Conservation (phyloP, 148 eudicot genomes). For the Vaccinium myrtillus region DNA sequence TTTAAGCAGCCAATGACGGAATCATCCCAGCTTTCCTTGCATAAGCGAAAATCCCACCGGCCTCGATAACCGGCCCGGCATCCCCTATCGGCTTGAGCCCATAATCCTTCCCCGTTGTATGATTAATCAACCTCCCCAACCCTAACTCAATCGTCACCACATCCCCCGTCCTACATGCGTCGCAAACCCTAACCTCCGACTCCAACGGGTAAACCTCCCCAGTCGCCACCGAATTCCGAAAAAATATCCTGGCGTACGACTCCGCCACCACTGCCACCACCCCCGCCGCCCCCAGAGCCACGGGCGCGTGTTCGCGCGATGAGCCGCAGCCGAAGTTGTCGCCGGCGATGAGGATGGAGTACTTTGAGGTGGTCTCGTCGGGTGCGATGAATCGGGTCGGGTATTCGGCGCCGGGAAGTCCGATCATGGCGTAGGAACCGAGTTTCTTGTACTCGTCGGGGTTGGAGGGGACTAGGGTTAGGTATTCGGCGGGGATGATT, state of each 20-base stretch:
- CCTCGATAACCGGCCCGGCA: slow-evolving; percentile 94
- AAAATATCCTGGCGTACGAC: slow-evolving; percentile 89
- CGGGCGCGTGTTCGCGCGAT: slow-evolving; percentile 92
- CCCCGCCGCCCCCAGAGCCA: slow-evolving; percentile 83
- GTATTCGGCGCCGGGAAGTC: slow-evolving; percentile 54
- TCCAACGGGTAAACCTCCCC: slow-evolving; percentile 84
- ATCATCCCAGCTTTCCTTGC: slow-evolving; percentile 91
- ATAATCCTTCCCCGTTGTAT: slow-evolving; percentile 89
- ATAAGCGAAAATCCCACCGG: slow-evolving; percentile 92
- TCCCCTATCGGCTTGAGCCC: slow-evolving; percentile 81
- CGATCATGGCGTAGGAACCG: slow-evolving; percentile 75
- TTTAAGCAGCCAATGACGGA: slow-evolving; percentile 47
- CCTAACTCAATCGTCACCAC: slow-evolving; percentile 77
- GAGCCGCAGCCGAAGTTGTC: slow-evolving; percentile 94
- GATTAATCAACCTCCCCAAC: slow-evolving; percentile 68
- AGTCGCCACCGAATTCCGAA: slow-evolving; percentile 79
- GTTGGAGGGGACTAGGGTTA: slow-evolving; percentile 86
- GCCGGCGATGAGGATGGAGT: slow-evolving; percentile 60
- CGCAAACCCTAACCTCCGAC: slow-evolving; percentile 64
- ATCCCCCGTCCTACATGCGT: slow-evolving; percentile 85
- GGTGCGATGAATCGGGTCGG: slow-evolving; percentile 51
- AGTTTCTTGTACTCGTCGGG: slow-evolving; percentile 86
- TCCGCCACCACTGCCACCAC: slow-evolving; percentile 78
- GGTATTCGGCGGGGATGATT: slow-evolving; percentile 96
- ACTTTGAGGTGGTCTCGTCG: slow-evolving; percentile 46